These are phyloP conservation scores for Paraphoma chrysanthemicola DNA, from an alignment of 2,329 filamentous ascomycete genomes.

Conservation along the genomic window DNA sequence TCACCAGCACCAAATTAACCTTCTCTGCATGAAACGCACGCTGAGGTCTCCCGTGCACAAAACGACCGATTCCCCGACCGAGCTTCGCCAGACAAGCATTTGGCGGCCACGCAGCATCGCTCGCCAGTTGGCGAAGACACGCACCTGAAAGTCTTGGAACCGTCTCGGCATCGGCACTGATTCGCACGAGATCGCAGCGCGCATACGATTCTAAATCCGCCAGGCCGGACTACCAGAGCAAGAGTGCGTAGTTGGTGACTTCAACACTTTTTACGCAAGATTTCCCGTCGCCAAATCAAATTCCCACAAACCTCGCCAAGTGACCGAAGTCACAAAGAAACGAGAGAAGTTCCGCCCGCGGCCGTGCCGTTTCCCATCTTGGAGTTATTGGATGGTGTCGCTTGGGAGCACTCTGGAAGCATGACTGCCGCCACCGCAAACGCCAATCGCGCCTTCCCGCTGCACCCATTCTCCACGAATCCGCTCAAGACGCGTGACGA, in stretches of 20 bases:
- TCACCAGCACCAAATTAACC: not conserved
- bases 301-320: not conserved
- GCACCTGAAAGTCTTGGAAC: not conserved
- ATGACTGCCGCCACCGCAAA: slow-evolving; percentile 44
- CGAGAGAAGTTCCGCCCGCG: not conserved
- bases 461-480: slow-evolving; percentile 53
- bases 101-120: not conserved
- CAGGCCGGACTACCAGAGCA: not conserved
- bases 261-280: not conserved
- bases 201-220: not conserved
- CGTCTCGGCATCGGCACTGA: slow-evolving; percentile 1
- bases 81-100: not conserved
- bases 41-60: not conserved
- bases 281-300: too few species aligned
- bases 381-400: not conserved
- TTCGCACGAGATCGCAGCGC: not conserved
- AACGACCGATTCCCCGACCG: not conserved
- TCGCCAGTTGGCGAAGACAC: not conserved
- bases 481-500: slow-evolving; percentile 50
- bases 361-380: not conserved
- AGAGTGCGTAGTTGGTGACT: not conserved
- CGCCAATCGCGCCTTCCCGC: slow-evolving; percentile 51
- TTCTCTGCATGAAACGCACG: not conserved
- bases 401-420: slow-evolving; percentile 2
- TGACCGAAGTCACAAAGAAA: not conserved